A percentile compares a stretch with the other conserved stretches of the same genome.
Conservation (phyloP, 129 eudicot genomes). For the Flaveria trinervia region DNA sequence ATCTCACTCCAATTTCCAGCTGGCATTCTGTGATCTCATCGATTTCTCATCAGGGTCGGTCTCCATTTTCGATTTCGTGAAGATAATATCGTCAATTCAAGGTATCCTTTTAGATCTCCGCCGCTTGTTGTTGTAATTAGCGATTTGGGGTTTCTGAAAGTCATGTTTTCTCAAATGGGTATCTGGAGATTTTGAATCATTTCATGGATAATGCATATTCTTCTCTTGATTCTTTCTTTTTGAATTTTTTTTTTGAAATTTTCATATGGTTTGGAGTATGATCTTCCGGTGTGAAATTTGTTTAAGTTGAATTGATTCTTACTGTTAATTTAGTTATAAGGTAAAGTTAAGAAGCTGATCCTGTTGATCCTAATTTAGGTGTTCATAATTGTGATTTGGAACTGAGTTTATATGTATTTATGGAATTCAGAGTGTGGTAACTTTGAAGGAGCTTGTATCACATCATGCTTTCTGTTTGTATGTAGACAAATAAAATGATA, state of each 20-base stretch:
- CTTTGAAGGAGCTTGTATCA: background rate
- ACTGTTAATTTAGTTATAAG: background rate
- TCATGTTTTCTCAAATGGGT: conserved; percentile 17
- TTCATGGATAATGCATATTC: conserved; percentile 32
- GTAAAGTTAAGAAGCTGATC: background rate
- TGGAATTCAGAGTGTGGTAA: background rate
- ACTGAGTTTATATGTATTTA: background rate
- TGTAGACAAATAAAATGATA: background rate
- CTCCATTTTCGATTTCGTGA: conserved; percentile 18
- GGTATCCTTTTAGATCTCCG: conserved; percentile 23
- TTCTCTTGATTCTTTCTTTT: conserved; percentile 35
- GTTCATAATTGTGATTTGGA: conserved; percentile 1
- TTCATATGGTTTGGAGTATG: conserved; percentile 8
- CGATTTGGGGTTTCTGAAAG: conserved; percentile 27
- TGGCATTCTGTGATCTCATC: conserved; percentile 33
- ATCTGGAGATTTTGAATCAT: background rate
- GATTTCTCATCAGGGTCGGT: conserved; percentile 26
- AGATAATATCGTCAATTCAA: conserved; percentile 14
- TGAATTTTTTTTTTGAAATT: background rate
- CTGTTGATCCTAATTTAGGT: conserved; percentile 1
- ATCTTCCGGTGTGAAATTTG: background rate
- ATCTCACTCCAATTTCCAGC: conserved; percentile 39
- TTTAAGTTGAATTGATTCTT: background rate
- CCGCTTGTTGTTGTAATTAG: background rate
- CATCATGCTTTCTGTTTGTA: conserved; percentile 10